Conservation (phyloP, 495 filamentous ascomycete genomes). For the Endocarpon pusillum region DNA sequence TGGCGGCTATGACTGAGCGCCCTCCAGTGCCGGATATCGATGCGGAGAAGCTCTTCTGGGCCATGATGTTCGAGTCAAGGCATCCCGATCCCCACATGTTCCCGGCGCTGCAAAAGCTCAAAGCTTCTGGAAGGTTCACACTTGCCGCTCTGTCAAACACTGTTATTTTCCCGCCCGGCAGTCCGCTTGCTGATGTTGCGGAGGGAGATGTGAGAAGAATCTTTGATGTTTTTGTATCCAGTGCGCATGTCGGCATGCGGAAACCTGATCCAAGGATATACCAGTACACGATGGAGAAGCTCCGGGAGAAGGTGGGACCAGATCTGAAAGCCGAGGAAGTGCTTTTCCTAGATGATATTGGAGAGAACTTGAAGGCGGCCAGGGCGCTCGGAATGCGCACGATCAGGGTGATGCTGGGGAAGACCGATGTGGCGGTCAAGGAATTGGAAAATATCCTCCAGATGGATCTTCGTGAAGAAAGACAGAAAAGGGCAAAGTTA, state of each 20-base stretch:
- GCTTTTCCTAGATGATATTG: slow-evolving; percentile 91
- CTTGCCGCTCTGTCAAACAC: slow-evolving; percentile 82
- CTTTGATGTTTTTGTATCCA: slow-evolving; percentile 74
- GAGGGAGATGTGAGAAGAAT: slow-evolving; percentile 32
- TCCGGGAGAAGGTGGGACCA: slow-evolving; percentile 34
- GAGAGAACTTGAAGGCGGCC: slow-evolving; percentile 73
- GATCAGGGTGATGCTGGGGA: slow-evolving; percentile 67
- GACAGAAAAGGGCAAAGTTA: slow-evolving; percentile 20
- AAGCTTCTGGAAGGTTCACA: slow-evolving; percentile 43
- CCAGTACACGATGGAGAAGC: slow-evolving; percentile 44
- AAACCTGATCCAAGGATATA: slow-evolving; percentile 82
- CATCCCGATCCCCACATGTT: slow-evolving; percentile 72
- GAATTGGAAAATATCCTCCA: slow-evolving; percentile 47
- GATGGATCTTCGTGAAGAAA: slow-evolving; percentile 32
- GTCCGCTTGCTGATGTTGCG: slow-evolving; percentile 31
- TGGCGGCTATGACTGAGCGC: slow-evolving; percentile 61
- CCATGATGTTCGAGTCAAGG: slow-evolving; percentile 70
- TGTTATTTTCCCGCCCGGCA: slow-evolving; percentile 55
- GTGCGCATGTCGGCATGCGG: slow-evolving; percentile 69
- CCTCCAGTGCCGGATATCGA: slow-evolving; percentile 60
- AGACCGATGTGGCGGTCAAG: slow-evolving; percentile 54
- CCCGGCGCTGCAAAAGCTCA: slow-evolving; percentile 58
- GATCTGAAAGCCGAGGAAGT: slow-evolving; percentile 46
- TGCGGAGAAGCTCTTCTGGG: slow-evolving; percentile 68
- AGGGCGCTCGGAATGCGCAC: slow-evolving; percentile 62